Conservation (phyloP, 495 filamentous ascomycete genomes). For the Beverwykella pulmonaria region DNA sequence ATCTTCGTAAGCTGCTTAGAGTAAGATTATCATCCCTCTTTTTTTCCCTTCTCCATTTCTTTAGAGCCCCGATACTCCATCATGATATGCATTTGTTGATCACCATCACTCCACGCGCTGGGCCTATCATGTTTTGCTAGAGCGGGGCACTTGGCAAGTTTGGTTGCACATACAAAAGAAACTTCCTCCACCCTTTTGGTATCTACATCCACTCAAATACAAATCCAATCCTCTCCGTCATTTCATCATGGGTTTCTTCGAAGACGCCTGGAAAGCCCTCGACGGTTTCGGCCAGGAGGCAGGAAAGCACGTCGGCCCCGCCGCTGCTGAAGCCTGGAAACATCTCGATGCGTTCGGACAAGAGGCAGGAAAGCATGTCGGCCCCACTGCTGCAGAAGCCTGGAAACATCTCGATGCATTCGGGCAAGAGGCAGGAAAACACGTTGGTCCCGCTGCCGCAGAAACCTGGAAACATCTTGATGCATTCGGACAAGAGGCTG, state of each 20-base stretch:
- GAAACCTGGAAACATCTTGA: background rate
- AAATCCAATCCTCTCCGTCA: no score
- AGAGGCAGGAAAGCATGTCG: background rate
- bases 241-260: no score
- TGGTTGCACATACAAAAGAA: no score
- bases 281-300: background rate
- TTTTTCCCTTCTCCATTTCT: no score
- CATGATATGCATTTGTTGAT: no score
- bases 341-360: background rate
- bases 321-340: background rate
- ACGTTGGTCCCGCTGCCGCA: background rate
- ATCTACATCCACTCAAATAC: background rate
- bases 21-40: no score
- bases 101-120: no score
- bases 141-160: no score
- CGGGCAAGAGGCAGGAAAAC: background rate
- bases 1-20: no score
- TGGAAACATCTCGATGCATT: background rate
- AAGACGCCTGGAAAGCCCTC: background rate
- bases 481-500: constrained; percentile 13
- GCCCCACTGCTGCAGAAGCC: background rate
- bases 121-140: no score
- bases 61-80: no score
- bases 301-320: background rate
- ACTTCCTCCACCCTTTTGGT: no score